phyloP scores from a whole-genome alignment of 2,329 filamentous ascomycete genomes.

The Colletotrichum sp. region DNA sequence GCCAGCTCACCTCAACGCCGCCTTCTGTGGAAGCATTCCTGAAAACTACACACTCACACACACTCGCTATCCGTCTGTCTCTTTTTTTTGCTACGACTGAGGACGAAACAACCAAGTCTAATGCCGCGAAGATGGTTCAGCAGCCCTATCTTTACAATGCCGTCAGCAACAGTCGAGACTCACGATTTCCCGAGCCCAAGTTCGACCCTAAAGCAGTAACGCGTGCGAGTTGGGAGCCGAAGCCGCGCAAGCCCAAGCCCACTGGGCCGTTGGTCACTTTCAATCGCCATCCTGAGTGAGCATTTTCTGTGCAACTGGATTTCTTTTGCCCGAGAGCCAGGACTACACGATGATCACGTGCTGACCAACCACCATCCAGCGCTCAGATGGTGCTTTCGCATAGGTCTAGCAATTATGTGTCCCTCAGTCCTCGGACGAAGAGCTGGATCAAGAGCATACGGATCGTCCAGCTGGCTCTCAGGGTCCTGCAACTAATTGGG shows the following conservation, averaged over 20 bases:
- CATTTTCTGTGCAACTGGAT: constrained; percentile 15
- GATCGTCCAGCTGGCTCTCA: constrained; percentile 70
- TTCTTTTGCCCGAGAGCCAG: not conserved
- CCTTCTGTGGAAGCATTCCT: not conserved
- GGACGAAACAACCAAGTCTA: not conserved
- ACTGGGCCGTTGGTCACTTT: constrained; percentile 81
- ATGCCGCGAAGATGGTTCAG: constrained; percentile 32
- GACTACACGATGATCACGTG: not conserved
- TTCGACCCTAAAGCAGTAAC: constrained; percentile 91
- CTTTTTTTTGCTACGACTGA: not conserved
- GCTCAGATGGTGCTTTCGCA: constrained; percentile 69
- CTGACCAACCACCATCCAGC: constrained; percentile 34
- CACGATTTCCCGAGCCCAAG: constrained; percentile 56
- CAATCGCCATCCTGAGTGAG: constrained; percentile 87
- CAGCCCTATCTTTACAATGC: constrained; percentile 76
- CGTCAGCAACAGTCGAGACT: constrained; percentile 55
- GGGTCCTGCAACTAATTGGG: constrained; percentile 70
- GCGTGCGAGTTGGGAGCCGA: constrained; percentile 75
- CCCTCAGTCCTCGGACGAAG: constrained; percentile 76
- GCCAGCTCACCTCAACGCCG: not conserved
- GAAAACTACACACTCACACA: not conserved
- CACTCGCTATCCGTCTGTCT: not conserved
- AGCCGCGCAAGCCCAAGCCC: constrained; percentile 66
- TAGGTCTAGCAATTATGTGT: constrained; percentile 63
- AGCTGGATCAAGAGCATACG: constrained; percentile 72